Evolutionary conservation across 257 asterid species (phyloP), one percentile per base, ranked within the genome.

Genomic region (Ilex asprella): DNA sequence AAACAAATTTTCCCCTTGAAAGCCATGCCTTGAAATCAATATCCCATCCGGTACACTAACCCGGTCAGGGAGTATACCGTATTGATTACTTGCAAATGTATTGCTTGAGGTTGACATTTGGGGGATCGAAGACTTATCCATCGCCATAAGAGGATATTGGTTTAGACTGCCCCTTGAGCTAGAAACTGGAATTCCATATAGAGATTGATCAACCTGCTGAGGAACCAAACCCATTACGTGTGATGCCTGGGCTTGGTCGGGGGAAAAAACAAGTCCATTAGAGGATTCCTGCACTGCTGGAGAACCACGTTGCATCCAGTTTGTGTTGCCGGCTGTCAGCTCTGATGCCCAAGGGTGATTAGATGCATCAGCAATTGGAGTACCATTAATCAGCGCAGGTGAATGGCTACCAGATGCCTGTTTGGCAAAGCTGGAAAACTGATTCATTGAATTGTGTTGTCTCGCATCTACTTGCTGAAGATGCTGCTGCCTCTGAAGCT

Each of bases 141-240:
- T 57, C 66, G 67, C 75, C 80, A 71, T 62, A 55, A 78, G 86
- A 59, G 97, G 65, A 75, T 80, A 79, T 54, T 83, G 89, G 63
- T 70, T 79, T 16, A 64, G 74, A 62, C 75, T 59, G 55, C 87
- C 86, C 82, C 95, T 86, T 61, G 95, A 78, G 71, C 75, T 70
- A 61, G 98, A 77, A 61, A 92, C 68, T 30, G 98, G 98, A 75
- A 89, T 83, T 65, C 98, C 98, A 75, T 78, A 92, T 51, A 92
- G 89, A 59, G 95, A 92, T 67, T 81, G 93, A 72, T 88, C 93
- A 67, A 60, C 84, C 79, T 81, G 88, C 59, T 82, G 89, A 68
- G 90, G 87, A 61, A 60, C 74, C 68, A 69, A 57, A 79, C 82
- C 90, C 76, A 65, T 64, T 60, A 73, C 51, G 15, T 62, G 75